A percentile compares a stretch with the other conserved stretches of the same genome.
Evolutionary conservation across 306 rosid genomes (phyloP).

Genomic region (Pyrus betulifolia): DNA sequence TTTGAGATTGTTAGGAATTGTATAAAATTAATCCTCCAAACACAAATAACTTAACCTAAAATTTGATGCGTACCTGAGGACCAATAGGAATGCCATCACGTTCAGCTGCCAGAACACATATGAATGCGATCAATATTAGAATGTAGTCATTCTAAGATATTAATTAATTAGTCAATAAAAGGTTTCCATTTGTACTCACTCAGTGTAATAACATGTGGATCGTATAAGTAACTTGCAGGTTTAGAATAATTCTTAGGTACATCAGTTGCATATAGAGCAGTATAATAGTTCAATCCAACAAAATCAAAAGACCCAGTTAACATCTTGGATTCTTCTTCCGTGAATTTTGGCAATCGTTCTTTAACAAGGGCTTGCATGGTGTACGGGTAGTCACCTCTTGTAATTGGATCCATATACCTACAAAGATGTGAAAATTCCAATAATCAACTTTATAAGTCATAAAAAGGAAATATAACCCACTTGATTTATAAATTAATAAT

Average conservation of each 20-base stretch:
- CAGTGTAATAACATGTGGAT: slow-evolving; percentile 20
- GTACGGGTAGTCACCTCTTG: too few species aligned
- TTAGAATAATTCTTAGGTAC: slow-evolving; percentile 1
- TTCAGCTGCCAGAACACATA: neutral
- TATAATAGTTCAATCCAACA: too few species aligned
- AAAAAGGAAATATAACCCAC: too few species aligned
- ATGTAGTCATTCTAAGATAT: neutral
- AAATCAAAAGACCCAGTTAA: too few species aligned
- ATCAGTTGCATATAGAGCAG: slow-evolving; percentile 30
- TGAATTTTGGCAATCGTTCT: too few species aligned
- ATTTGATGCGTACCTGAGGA: neutral
- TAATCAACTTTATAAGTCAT: too few species aligned
- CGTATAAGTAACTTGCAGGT: slow-evolving; percentile 16
- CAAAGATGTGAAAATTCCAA: too few species aligned
- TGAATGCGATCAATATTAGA: slow-evolving; percentile 11
- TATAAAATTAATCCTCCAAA: too few species aligned
- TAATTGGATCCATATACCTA: too few species aligned
- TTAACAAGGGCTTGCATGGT: too few species aligned
- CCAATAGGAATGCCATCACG: neutral
- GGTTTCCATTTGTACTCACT: slow-evolving; percentile 11
- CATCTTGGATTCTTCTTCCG: too few species aligned
- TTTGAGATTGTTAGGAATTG: neutral
- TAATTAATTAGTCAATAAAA: neutral
- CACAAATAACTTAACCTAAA: neutral
- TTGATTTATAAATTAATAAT: too few species aligned